phyloP scores from a whole-genome alignment of 139 green algal genomes.

The Coelastrella sp. region DNA sequence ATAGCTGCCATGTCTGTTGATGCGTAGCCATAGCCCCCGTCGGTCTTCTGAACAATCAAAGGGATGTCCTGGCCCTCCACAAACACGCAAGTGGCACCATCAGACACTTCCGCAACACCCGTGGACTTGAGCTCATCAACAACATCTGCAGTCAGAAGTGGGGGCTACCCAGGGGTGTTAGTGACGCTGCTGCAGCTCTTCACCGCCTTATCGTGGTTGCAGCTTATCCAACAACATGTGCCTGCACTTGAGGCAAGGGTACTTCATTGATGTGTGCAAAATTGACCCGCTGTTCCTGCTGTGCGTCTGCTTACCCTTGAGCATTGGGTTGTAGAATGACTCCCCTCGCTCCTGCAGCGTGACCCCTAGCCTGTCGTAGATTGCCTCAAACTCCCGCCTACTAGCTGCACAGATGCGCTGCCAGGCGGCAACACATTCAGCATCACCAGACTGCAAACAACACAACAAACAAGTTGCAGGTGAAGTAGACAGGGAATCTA shows the following conservation, averaged over 20 bases:
- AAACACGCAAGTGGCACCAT: conserved; percentile 91
- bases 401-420: conserved; percentile 92
- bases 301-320: conserved; percentile 58
- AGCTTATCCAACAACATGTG: background rate
- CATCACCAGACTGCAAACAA: conserved; percentile 65
- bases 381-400: conserved; percentile 88
- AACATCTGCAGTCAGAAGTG: background rate
- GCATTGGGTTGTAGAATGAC: conserved; percentile 97
- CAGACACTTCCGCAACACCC: conserved; percentile 80
- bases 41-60: conserved; percentile 96
- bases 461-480: background rate
- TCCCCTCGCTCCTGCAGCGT: conserved; percentile 91
- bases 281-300: background rate
- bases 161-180: too few relatives aligned
- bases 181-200: too few relatives aligned
- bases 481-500: background rate
- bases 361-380: conserved; percentile 91
- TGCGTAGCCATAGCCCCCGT: conserved; percentile 97
- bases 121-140: conserved; percentile 56
- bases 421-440: conserved; percentile 82
- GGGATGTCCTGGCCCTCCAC: conserved; percentile 77
- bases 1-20: conserved; percentile 95
- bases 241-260: background rate
- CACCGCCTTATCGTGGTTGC: too few relatives aligned
- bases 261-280: background rate